These are phyloP conservation scores for Yamadazyma triangularis DNA, from an alignment of 1,139 yeast species.

Conservation along the genomic window DNA sequence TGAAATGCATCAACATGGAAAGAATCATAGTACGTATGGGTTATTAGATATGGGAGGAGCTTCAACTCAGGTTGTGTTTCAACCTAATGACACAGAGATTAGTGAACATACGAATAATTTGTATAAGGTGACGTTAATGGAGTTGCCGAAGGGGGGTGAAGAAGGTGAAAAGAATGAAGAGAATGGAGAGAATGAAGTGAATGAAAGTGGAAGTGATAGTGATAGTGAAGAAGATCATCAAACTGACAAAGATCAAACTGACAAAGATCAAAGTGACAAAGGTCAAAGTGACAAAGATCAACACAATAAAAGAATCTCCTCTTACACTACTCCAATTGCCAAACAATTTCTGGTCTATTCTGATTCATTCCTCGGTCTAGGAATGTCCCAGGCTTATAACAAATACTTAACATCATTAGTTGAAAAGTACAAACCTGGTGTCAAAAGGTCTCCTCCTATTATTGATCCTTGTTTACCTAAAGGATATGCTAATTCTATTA, in stretches of 20 bases:
- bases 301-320: too few species aligned
- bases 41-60: conserved; percentile 88
- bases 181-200: too few species aligned
- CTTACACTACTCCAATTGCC: conserved; percentile 13
- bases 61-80: conserved; percentile 78
- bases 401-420: conserved; percentile 41
- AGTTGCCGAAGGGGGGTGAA: conserved; percentile 25
- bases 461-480: conserved; percentile 64
- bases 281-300: too few species aligned
- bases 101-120: conserved; percentile 52
- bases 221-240: too few species aligned
- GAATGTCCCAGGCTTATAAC: conserved; percentile 64
- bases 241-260: too few species aligned
- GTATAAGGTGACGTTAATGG: conserved; percentile 46
- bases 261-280: too few species aligned
- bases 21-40: conserved; percentile 61
- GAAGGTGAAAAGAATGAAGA: too few species aligned
- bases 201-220: too few species aligned
- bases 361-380: conserved; percentile 72
- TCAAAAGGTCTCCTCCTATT: conserved; percentile 24
- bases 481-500: conserved; percentile 26
- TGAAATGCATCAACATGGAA: conserved; percentile 44
- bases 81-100: conserved; percentile 57
- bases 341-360: conserved; percentile 54
- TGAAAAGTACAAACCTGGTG: conserved; percentile 15